Evolutionary conservation across 2,329 filamentous ascomycete species (phyloP).

Genomic region (Fusarium abutilonis): DNA sequence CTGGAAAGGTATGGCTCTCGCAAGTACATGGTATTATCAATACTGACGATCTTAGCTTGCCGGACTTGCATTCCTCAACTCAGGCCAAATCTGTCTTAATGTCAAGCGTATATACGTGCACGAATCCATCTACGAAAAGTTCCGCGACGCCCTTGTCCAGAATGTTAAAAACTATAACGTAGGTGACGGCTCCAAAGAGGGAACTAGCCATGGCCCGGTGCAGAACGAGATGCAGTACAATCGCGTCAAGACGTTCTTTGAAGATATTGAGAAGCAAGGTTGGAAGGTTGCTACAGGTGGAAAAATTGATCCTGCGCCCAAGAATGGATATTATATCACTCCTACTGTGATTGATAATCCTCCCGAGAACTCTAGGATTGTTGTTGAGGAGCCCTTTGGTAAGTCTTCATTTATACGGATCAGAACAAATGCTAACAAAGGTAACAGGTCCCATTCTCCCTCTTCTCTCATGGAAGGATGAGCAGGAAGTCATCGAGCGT

Average conservation of each 20-base stretch:
- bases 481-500: constrained; percentile 67
- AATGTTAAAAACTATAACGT: constrained; percentile 55
- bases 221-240: constrained; percentile 74
- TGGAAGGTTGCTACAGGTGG: constrained; percentile 55
- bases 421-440: too few relatives aligned
- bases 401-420: not conserved
- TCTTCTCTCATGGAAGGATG: constrained; percentile 67
- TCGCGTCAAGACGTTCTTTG: constrained; percentile 56
- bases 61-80: constrained; percentile 65
- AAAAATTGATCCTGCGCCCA: constrained; percentile 35
- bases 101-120: constrained; percentile 71
- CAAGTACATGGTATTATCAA: too few relatives aligned
- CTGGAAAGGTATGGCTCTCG: constrained; percentile 34
- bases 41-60: constrained; percentile 44
- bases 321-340: constrained; percentile 64
- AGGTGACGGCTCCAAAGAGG: constrained; percentile 54
- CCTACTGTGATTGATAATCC: constrained; percentile 70
- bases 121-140: constrained; percentile 65
- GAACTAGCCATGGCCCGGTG: constrained; percentile 63
- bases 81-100: constrained; percentile 52
- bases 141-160: constrained; percentile 55
- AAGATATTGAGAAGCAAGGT: constrained; percentile 58
- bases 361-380: constrained; percentile 64
- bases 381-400: constrained; percentile 64
- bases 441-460: constrained; percentile 66